phyloP scores from a whole-genome alignment of 441 rosid species.

The Populus hybrid region DNA sequence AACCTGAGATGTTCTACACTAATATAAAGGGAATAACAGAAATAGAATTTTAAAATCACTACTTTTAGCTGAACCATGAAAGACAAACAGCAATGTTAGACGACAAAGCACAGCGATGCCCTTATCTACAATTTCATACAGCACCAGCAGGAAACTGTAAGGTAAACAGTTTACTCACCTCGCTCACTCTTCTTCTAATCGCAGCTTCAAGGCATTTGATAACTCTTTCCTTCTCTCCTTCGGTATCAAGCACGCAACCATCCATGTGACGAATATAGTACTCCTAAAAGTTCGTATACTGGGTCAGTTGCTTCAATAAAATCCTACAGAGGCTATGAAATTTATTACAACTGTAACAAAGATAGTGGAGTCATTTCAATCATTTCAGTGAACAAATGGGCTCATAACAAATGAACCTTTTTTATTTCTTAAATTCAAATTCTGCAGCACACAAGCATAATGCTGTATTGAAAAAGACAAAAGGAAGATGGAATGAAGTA shows the following conservation, averaged over 20 bases:
- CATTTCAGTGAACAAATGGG: not conserved
- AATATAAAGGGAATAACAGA: not conserved
- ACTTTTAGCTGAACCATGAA: not conserved
- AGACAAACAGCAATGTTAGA: not conserved
- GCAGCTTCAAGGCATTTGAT: constrained; percentile 89
- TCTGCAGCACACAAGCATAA: not conserved
- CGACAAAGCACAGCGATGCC: not conserved
- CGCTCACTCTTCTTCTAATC: constrained; percentile 73
- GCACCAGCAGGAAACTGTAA: not conserved
- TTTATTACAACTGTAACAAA: not conserved
- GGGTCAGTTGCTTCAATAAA: not conserved
- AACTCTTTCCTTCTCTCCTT: constrained; percentile 85
- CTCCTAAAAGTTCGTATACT: constrained; percentile 35
- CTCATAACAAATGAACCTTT: not conserved
- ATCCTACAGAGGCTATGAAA: not conserved
- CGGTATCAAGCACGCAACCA: constrained; percentile 74
- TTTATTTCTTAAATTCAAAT: not conserved
- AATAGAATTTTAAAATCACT: not conserved
- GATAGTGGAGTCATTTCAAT: not conserved
- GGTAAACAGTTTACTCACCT: constrained; percentile 40
- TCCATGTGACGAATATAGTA: constrained; percentile 85
- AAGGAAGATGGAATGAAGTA: not conserved
- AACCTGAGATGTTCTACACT: not conserved
- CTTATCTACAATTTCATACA: not conserved
- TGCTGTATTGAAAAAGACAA: not conserved